These are phyloP conservation scores for Forsythia suspensa DNA, from an alignment of 257 asterid genomes.

Conservation along the genomic window DNA sequence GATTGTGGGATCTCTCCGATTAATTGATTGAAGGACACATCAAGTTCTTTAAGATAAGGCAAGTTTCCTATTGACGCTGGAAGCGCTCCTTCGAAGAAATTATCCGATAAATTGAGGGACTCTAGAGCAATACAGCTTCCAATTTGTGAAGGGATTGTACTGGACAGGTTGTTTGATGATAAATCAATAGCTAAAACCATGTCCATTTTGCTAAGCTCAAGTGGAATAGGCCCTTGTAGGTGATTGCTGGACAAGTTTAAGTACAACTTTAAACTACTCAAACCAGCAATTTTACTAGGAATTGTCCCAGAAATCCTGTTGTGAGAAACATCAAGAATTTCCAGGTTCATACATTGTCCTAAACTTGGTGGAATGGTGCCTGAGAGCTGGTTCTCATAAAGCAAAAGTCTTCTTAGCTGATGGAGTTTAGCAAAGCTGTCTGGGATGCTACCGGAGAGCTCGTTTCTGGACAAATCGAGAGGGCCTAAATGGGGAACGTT, in stretches of 20 bases:
- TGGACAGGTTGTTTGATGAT: slow-evolving; percentile 58
- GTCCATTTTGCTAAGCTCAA: slow-evolving; percentile 84
- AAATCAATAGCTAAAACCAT: slow-evolving; percentile 77
- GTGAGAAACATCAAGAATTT: slow-evolving; percentile 70
- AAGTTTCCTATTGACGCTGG: slow-evolving; percentile 55
- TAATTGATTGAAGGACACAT: slow-evolving; percentile 58
- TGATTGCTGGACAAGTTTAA: slow-evolving; percentile 66
- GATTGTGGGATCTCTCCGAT: slow-evolving; percentile 54
- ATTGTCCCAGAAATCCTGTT: slow-evolving; percentile 60
- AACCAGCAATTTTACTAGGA: slow-evolving; percentile 68
- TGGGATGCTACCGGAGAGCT: slow-evolving; percentile 66
- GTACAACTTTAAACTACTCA: slow-evolving; percentile 62
- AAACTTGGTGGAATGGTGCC: slow-evolving; percentile 65
- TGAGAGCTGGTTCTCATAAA: slow-evolving; percentile 49
- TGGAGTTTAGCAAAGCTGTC: slow-evolving; percentile 54
- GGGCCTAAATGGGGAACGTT: slow-evolving; percentile 69
- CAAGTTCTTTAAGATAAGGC: slow-evolving; percentile 60
- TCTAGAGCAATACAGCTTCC: slow-evolving; percentile 84
- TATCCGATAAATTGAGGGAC: slow-evolving; percentile 48
- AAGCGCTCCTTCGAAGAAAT: slow-evolving; percentile 48
- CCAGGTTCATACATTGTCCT: slow-evolving; percentile 65
- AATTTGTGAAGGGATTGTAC: slow-evolving; percentile 65
- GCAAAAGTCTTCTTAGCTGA: slow-evolving; percentile 63
- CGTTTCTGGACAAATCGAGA: slow-evolving; percentile 71
- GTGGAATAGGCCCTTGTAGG: slow-evolving; percentile 59